Base-by-base conservation (phyloP, 805 yeast genomes). In the Suhomyces prunicola region DNA sequence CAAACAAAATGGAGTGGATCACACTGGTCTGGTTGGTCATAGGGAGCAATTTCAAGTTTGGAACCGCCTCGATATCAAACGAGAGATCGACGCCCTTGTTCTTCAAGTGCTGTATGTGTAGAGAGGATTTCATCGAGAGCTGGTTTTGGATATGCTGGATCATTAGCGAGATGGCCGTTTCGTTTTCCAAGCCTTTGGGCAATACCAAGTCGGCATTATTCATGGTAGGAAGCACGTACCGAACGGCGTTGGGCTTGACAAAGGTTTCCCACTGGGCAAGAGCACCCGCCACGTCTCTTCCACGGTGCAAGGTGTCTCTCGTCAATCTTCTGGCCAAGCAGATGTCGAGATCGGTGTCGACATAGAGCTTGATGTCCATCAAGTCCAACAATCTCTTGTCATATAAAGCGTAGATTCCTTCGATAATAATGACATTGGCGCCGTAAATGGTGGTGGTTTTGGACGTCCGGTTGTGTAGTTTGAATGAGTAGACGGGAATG, bases 331-430 rank as follows among this genome's bases (percentile, higher is more conserved):
- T 78, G 4, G 97, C 92, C 60, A 94, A 77, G 69, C 99, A 94
- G 13, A 93, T 82, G 65, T 94, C 99, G 59, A 91, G 76, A 63
- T 92, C 98, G 2, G 97, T 94, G 60, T 93, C 97, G 3, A 94
- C 97, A 67, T 84, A 94, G 17, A 93, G 82, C 68, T 88, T 93
- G 54, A 90, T 76, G 62, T 93, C 96, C 87, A 92, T 87, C 62
- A 91, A 63, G 10, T 81, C 86, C 50, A 87, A 70, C 15, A 94
- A 69, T 42, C 91, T 78, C 46, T 78, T 77, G 65, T 87, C 90
- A 56, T 86, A 84, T 44, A 94, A 69, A 0, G 97, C 90, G 65
- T 88, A 90, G 3, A 94, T 84, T 1, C 99, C 99, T 68, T 94
- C 99, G 39, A 94, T 73, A 5, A 94, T 87, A 50, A 94, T 88